Base-by-base conservation (phyloP, 2,329 filamentous ascomycete species). In the Talaromyces sp. region DNA sequence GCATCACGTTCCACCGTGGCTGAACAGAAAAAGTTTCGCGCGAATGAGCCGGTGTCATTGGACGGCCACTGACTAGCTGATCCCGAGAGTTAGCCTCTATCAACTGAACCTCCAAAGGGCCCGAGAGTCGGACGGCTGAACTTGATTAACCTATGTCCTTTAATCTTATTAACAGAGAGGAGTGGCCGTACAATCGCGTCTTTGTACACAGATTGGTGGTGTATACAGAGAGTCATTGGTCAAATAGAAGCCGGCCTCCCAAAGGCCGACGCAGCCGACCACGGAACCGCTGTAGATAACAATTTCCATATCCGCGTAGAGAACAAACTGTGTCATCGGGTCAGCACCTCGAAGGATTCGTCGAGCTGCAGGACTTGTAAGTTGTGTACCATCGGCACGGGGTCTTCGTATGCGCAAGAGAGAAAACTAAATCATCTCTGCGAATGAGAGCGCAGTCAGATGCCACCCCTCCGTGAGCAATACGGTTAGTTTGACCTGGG, bases 331-430 rank as follows among this genome's bases (percentile, higher is more conserved):
- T 31, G 43, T 48, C 43, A 48, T 48, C 43, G 15, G 51, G 41
- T 53, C 51, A 53, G 25, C 37, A 40, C 33, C 25, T 45, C 21
- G 50, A 25, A 53, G 50, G 50, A 53, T 53, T 37, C 50, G 36
- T 37, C 22, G 50, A 53, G 50, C 22, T 40, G 50, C 50, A 53
- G 50, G 11, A 31, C 21, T 25, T 40, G 39, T 19, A 22, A 19
- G 39, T 19, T 41, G 21, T 41, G 43, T 25, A 46, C 43, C 45
- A 48, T n/a, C 33, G 45, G 45, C 51, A 53, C 51, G 51, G 51
- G 51, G 51, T 33, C 37, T 53, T 21, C 45, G 28, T 35, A 4
- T 15, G 45, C 43, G n/a, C 31, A 46, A n/a, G 33, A 33, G 17
- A 28, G 8, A 48, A 33, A 48, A 1, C n/a, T n/a, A n/a, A 33